Evolutionary conservation across 2,329 filamentous ascomycete genomes (phyloP).

Genomic region (Raffaelea deltoideospora): DNA sequence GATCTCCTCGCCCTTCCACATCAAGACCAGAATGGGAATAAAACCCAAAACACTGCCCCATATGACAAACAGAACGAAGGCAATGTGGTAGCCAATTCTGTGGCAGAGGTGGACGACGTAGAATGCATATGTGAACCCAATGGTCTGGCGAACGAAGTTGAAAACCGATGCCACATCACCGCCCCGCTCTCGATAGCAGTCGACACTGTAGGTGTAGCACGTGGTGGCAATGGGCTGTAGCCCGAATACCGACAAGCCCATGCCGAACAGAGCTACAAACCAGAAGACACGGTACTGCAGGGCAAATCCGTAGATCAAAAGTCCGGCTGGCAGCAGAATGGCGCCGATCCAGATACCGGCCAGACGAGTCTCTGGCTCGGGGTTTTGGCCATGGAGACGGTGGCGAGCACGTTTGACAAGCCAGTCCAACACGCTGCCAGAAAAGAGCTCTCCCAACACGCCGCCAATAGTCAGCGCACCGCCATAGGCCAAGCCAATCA

Average conservation of each 20-base stretch:
- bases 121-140: constrained; percentile 3
- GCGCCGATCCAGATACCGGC: constrained; percentile 14
- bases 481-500: constrained; percentile 16
- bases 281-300: constrained; percentile 15
- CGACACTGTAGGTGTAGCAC: constrained; percentile 8
- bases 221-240: constrained; percentile 17
- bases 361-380: constrained; percentile 14
- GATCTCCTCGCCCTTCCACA: constrained; percentile 1
- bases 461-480: constrained; percentile 14
- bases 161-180: constrained; percentile 1
- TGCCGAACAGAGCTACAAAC: constrained; percentile 15
- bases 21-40: background rate
- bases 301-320: constrained; percentile 17
- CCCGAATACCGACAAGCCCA: constrained; percentile 16
- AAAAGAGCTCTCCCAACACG: constrained; percentile 11
- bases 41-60: background rate
- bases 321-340: constrained; percentile 13
- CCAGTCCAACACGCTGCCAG: constrained; percentile 12
- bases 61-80: constrained; percentile 1
- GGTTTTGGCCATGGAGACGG: constrained; percentile 8
- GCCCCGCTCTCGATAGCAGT: constrained; percentile 4
- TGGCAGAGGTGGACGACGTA: constrained; percentile 3
- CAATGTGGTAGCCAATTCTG: constrained; percentile 1
- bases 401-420: constrained; percentile 10
- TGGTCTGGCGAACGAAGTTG: constrained; percentile 2